Percentiles rank a stretch among this genome's conserved stretches.
phyloP scores from a whole-genome alignment of 139 green algal species.

The Tetradesmus obliquus region DNA sequence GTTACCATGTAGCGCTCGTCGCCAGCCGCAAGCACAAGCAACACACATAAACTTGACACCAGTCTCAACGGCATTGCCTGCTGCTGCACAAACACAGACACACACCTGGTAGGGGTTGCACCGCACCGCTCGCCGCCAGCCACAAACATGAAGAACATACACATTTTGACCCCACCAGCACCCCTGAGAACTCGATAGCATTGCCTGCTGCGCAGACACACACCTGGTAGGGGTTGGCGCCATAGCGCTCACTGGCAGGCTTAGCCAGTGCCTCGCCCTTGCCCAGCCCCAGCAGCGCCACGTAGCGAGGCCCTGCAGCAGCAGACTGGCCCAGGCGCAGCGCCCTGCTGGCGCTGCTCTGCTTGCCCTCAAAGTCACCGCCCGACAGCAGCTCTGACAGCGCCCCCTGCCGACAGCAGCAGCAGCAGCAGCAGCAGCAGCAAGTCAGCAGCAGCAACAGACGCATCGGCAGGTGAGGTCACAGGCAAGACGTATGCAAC shows the following conservation, averaged over 20 bases:
- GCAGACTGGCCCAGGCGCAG: constrained; percentile 27
- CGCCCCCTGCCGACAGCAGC: constrained; percentile 36
- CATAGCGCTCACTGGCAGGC: constrained; percentile 58
- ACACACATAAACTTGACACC: neutral
- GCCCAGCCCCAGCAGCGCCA: constrained; percentile 84
- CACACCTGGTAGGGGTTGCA: constrained; percentile 62
- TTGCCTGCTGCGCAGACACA: neutral
- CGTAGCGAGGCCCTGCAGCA: constrained; percentile 42
- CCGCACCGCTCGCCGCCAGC: constrained; percentile 63
- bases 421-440: neutral
- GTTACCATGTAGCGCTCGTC: neutral
- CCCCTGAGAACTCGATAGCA: neutral
- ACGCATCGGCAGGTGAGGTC: neutral
- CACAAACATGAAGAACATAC: no score
- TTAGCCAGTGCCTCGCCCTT: constrained; percentile 56
- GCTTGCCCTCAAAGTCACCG: constrained; percentile 83
- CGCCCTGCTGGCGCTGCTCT: constrained; percentile 30
- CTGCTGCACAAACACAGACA: neutral
- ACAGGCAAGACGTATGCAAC: no score
- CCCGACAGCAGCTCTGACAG: constrained; percentile 69
- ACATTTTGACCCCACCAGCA: no score
- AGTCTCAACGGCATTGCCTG: neutral
- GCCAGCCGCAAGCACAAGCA: neutral
- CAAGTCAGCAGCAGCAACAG: neutral
- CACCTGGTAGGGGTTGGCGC: constrained; percentile 65